Base-by-base conservation (phyloP, 805 yeast genomes). In the Torulaspora gathmanii region DNA sequence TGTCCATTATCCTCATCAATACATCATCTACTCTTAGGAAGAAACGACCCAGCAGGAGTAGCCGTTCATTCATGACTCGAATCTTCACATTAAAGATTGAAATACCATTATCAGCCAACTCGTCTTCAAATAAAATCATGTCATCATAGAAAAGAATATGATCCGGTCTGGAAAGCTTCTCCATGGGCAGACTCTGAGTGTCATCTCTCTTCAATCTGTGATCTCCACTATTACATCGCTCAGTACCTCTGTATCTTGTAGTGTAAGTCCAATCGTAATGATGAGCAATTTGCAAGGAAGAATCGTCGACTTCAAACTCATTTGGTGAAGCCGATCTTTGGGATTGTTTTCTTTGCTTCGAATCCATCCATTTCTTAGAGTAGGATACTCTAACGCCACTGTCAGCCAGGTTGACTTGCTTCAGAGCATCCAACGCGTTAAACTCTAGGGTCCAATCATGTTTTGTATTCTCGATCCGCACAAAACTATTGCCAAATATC, bases 241-340 rank as follows among this genome's bases (percentile, higher is more conserved):
- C 52, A 0, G 82, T 73, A 0, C 98, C 99, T 48, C 71, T 73
- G 63, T 91, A 93, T 37, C 72, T 49, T 0, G 95, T 80, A 0
- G 96, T 78, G 62, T 93, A 93, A 0, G 99, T 91, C 99, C 99
- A 93, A 69, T 93, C 99, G 61, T 80, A 93, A 2, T 96, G 93
- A 55, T 84, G 83, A 40, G 83, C 78, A 28, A 83, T 77, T 37
- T 83, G 77, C 58, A 72, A 64, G 44, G 81, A 73, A 59, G 74
- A 63, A 60, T 73, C 71, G 20, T 56, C 60, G 26, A 57, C 56
- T 37, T 49, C 52, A 49, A 52, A 66, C 51, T 62, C 65, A 46
- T 27, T 20, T 16, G 69, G 53, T 17, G 64, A 51, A 5, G 34
- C 27, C 4, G 31, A 17, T 40, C 45, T 54, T 53, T 37, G 45